phyloP scores from a whole-genome alignment of 2,329 filamentous ascomycete genomes.

The Cercospora janseana region DNA sequence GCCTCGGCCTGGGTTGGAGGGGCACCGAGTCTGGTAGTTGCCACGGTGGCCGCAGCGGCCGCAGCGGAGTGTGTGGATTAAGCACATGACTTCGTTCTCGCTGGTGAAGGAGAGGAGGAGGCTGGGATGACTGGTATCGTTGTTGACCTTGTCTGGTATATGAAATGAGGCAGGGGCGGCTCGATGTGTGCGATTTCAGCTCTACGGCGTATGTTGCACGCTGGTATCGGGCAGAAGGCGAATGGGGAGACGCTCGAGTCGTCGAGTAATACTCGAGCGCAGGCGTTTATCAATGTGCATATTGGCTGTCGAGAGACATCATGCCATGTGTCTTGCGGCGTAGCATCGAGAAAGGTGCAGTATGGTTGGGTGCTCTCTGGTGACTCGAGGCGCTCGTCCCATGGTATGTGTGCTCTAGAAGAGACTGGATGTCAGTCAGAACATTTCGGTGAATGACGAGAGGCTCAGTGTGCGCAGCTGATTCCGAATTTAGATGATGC shows the following conservation, averaged over 20 bases:
- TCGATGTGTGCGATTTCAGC: too few relatives aligned
- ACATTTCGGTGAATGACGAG: conserved; percentile 1
- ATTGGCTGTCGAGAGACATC: neutral
- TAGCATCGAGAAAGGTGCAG: neutral
- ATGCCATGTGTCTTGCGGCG: conserved; percentile 3
- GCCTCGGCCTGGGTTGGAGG: conserved; percentile 8
- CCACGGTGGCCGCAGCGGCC: conserved; percentile 5
- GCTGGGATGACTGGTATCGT: neutral
- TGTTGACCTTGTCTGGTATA: neutral
- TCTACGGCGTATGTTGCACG: too few relatives aligned
- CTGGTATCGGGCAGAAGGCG: too few relatives aligned
- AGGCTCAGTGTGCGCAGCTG: too few relatives aligned
- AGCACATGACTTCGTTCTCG: conserved; percentile 1
- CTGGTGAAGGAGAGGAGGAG: neutral
- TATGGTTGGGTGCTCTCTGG: too few relatives aligned
- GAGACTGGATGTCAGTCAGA: neutral
- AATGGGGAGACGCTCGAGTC: too few relatives aligned
- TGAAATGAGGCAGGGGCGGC: too few relatives aligned
- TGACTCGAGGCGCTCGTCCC: neutral
- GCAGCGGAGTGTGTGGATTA: conserved; percentile 9
- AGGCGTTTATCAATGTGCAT: neutral
- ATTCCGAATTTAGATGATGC: neutral
- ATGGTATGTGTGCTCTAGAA: neutral
- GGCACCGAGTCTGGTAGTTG: conserved; percentile 9
- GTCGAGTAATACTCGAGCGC: too few relatives aligned